These are phyloP conservation scores for Rachicladosporium sp. DNA, from an alignment of 2,329 filamentous ascomycete species.

Conservation along the genomic window DNA sequence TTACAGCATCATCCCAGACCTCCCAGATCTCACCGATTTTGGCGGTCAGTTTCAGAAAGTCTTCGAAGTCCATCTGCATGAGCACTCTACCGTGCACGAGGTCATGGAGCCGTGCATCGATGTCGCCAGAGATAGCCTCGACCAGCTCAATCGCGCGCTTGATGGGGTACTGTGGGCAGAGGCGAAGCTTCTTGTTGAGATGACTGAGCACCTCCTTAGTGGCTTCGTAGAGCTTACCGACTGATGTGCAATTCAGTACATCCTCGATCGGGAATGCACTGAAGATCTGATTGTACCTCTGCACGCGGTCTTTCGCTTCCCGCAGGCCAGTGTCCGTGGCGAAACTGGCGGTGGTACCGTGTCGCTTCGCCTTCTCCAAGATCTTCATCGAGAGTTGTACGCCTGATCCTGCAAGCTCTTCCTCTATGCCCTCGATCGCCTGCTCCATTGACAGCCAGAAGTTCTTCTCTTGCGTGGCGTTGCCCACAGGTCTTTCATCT, in stretches of 20 bases:
- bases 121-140: conserved; percentile 86
- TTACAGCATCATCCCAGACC: conserved; percentile 89
- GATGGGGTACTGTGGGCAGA: conserved; percentile 81
- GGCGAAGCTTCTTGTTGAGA: conserved; percentile 93
- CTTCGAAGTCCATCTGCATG: conserved; percentile 82
- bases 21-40: conserved; percentile 76
- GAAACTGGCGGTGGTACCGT: conserved; percentile 95
- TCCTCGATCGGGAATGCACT: conserved; percentile 95
- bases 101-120: conserved; percentile 75
- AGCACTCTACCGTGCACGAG: conserved; percentile 76
- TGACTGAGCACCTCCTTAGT: conserved; percentile 83
- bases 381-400: conserved; percentile 88
- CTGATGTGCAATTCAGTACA: conserved; percentile 76
- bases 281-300: conserved; percentile 99
- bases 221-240: conserved; percentile 80
- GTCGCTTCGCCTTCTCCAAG: conserved; percentile 91
- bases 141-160: conserved; percentile 84
- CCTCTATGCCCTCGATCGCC: conserved; percentile 81
- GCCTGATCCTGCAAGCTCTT: conserved; percentile 75
- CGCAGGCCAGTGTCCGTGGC: conserved; percentile 90
- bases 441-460: conserved; percentile 98
- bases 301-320: conserved; percentile 88
- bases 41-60: conserved; percentile 77
- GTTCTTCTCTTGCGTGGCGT: conserved; percentile 94
- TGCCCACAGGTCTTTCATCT: conserved; percentile 63